phyloP scores from a whole-genome alignment of 331 rosid genomes.

The Telfairia occidentalis region DNA sequence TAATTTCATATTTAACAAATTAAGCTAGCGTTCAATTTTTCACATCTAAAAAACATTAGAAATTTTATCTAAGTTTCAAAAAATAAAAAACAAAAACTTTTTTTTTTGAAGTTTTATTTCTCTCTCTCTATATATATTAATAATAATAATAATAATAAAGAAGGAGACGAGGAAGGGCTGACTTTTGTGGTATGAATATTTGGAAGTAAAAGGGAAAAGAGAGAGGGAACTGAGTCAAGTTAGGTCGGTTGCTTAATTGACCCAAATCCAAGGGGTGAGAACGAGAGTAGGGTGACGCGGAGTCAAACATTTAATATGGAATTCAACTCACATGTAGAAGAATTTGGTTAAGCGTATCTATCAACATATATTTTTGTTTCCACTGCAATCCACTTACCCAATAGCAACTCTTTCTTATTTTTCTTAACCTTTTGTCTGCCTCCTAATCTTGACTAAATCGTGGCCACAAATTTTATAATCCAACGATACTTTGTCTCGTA shows the following conservation, averaged over 20 bases:
- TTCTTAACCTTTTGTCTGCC: background rate
- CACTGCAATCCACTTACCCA: slow-evolving; percentile 2
- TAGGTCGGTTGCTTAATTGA: background rate
- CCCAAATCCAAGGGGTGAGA: background rate
- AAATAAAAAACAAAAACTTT: too few species aligned
- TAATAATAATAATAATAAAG: too few species aligned
- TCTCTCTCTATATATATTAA: too few species aligned
- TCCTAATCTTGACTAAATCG: slow-evolving; percentile 7
- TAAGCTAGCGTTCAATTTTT: too few species aligned
- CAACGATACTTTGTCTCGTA: too few species aligned
- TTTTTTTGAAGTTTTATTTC: too few species aligned
- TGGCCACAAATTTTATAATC: too few species aligned
- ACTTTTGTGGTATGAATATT: background rate
- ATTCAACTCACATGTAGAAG: background rate
- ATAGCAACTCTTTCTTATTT: background rate
- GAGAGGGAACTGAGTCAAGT: background rate
- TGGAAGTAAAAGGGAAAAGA: background rate
- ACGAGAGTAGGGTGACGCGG: background rate
- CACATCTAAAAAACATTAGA: too few species aligned
- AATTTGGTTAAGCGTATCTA: background rate
- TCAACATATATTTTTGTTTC: background rate
- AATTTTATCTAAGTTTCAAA: too few species aligned
- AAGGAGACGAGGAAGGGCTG: background rate
- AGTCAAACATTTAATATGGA: background rate
- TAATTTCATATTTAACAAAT: too few species aligned